Base-by-base conservation (phyloP, 768 basidiomycete genomes). In the Leucocoprinus leucothites region DNA sequence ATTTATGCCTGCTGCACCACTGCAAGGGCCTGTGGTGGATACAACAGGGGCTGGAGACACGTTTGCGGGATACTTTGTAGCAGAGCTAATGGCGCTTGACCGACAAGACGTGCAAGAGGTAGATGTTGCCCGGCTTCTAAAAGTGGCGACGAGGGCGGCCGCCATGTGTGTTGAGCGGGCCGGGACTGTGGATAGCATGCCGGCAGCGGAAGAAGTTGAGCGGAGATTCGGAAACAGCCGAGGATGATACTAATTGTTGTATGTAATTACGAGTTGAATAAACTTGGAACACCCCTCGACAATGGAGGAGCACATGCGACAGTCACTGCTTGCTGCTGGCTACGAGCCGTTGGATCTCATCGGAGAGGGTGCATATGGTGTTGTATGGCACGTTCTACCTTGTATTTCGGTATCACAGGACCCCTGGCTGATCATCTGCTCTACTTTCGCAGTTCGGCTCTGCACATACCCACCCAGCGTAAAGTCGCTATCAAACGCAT, bases 401-500 rank as follows among this genome's bases (percentile, higher is more conserved):
- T 25, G 26, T 44, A 53, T 41, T 31, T 58, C 22, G 24, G 40
- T 58, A 34, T 1, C 5, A 47, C 25, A 8, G 34, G 36, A 51
- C 55, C 53, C 16, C 34, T 19, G 9, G 24, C 53, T 63, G 51
- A 64, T 65, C 56, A 51, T 54, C 49, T 43, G 55, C 11, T 31
- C 31, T 31, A 43, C 53, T 51, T 28, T 62, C 40, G 11, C 61
- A 83, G 81, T 65, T 89, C 89, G 45, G 93, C 94, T 6, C 71
- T 91, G 7, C 92, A 96, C 67, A 69, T 79, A 50, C 82, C 89
- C 0, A 87, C 86, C 0, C 84, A 86, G 42, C 81, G 89, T 41
- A 90, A 86, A 72, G 95, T 98, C 45, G 95, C 95, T 28, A 97
- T 98, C 69, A 98, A 98, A 72, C 89, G 91, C 61, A 97, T 98